Evolutionary conservation across 2,329 filamentous ascomycete species (phyloP).

Genomic region (Talaromyces marneffei): DNA sequence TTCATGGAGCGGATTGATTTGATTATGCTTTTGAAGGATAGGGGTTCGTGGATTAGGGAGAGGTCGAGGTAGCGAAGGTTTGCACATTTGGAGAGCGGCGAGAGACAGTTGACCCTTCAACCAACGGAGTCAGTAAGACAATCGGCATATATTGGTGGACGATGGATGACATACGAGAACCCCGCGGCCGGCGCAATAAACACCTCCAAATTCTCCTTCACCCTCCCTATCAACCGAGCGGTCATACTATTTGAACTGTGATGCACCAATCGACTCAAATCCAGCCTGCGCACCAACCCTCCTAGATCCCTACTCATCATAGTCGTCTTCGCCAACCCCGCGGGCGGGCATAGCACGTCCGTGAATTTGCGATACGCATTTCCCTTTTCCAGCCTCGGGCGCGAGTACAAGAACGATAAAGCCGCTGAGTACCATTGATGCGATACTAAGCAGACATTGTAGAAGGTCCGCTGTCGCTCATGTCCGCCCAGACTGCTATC

Average conservation of each 20-base stretch:
- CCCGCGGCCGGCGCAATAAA: constrained; percentile 55
- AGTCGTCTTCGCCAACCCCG: constrained; percentile 42
- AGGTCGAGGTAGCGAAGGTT: constrained; percentile 49
- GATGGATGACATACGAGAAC: constrained; percentile 47
- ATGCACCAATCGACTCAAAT: constrained; percentile 53
- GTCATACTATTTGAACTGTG: constrained; percentile 54
- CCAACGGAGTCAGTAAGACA: background rate
- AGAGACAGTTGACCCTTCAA: constrained; percentile 48
- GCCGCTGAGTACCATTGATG: constrained; percentile 54
- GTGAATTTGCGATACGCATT: constrained; percentile 51
- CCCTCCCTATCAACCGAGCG: constrained; percentile 50
- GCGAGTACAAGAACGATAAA: constrained; percentile 48
- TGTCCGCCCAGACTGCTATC: constrained; percentile 12
- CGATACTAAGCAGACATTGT: constrained; percentile 48
- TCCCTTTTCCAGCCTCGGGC: constrained; percentile 46
- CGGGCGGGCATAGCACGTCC: constrained; percentile 48
- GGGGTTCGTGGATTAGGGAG: constrained; percentile 47
- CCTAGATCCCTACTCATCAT: constrained; percentile 34
- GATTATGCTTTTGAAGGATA: constrained; percentile 46
- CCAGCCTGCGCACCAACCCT: constrained; percentile 47
- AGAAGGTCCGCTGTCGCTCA: constrained; percentile 43
- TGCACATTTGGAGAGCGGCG: constrained; percentile 51
- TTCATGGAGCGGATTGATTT: constrained; percentile 45
- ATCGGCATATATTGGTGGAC: background rate
- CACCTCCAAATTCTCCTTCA: constrained; percentile 47